Conservation (phyloP, 768 basidiomycete species). For the Mycena rosella region DNA sequence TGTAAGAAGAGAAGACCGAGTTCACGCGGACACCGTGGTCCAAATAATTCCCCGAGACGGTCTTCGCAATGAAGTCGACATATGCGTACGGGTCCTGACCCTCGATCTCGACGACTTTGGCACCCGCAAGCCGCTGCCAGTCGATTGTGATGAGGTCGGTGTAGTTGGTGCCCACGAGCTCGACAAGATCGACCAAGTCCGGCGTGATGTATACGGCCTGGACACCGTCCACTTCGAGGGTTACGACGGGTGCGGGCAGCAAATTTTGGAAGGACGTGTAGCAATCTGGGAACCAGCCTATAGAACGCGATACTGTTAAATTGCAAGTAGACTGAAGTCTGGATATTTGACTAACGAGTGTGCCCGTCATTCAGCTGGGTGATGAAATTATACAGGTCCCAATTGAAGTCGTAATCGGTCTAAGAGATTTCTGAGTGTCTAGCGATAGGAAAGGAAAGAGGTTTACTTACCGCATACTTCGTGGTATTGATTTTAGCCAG, state of each 20-base stretch:
- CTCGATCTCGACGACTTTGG: constrained; percentile 66
- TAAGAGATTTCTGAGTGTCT: constrained; percentile 40
- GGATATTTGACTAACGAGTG: constrained; percentile 54
- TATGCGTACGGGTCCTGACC: constrained; percentile 67
- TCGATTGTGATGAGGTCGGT: constrained; percentile 65
- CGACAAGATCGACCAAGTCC: constrained; percentile 65
- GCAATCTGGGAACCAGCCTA: constrained; percentile 71
- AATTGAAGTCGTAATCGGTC: constrained; percentile 78
- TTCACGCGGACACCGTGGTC: constrained; percentile 75
- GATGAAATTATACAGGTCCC: constrained; percentile 66
- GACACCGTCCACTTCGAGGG: constrained; percentile 60
- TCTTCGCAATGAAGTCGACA: constrained; percentile 67
- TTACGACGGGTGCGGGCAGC: constrained; percentile 68
- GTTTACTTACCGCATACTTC: constrained; percentile 55
- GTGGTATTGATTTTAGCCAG: constrained; percentile 63
- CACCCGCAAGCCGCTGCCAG: constrained; percentile 73
- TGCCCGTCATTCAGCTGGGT: constrained; percentile 75
- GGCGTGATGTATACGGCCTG: constrained; percentile 66
- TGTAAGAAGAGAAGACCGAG: constrained; percentile 71
- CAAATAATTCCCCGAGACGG: constrained; percentile 73
- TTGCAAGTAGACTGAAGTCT: not conserved
- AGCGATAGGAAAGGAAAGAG: not conserved
- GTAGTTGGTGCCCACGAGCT: constrained; percentile 59
- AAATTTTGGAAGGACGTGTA: constrained; percentile 68
- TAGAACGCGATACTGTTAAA: not conserved